phyloP scores from a whole-genome alignment of 768 basidiomycete genomes.

The Termitomyces sp. region DNA sequence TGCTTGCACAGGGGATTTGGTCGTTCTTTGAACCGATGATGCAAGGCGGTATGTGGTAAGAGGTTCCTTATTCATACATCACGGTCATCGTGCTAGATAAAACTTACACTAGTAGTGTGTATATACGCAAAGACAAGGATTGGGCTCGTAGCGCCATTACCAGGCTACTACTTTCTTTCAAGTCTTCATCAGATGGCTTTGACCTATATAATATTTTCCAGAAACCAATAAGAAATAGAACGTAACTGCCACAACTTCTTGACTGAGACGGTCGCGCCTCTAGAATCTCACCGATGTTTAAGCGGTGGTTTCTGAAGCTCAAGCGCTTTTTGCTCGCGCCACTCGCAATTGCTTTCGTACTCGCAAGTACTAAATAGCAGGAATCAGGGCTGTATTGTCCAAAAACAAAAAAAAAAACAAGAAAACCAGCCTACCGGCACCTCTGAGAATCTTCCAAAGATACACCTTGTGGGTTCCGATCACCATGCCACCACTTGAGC shows the following conservation, averaged over 20 bases:
- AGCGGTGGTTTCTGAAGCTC: slow-evolving; percentile 22
- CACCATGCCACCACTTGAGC: slow-evolving; percentile 73
- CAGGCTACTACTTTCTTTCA: background rate
- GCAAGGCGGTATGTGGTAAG: background rate
- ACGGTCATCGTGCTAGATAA: background rate
- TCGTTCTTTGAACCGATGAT: slow-evolving; percentile 46
- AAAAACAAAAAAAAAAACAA: background rate
- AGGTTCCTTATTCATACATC: background rate
- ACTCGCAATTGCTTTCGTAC: slow-evolving; percentile 73
- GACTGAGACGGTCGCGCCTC: background rate
- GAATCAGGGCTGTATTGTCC: background rate
- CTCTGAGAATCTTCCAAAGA: slow-evolving; percentile 48
- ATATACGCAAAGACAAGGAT: background rate
- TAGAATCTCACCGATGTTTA: background rate
- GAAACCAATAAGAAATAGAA: background rate
- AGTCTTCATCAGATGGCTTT: background rate
- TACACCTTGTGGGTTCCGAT: slow-evolving; percentile 67
- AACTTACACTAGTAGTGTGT: background rate
- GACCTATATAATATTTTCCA: background rate
- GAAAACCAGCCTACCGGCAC: slow-evolving; percentile 52
- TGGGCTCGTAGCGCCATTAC: background rate
- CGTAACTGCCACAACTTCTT: background rate
- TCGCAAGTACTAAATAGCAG: slow-evolving; percentile 53
- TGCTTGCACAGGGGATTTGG: slow-evolving; percentile 75
- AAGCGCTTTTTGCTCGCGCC: slow-evolving; percentile 55